Conservation (phyloP, 495 filamentous ascomycete genomes). For the Margaritispora aquatica region DNA sequence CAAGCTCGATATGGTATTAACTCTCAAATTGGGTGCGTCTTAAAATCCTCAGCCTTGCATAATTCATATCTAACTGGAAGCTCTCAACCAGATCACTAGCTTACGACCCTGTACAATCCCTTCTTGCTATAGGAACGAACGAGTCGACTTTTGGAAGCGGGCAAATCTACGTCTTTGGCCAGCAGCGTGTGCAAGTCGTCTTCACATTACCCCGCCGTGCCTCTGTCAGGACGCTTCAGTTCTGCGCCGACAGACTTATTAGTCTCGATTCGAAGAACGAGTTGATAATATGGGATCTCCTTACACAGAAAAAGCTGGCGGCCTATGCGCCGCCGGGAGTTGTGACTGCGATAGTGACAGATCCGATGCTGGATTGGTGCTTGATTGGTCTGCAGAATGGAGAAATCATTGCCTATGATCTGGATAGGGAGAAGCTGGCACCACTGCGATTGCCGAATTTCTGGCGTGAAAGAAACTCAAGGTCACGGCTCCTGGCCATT, state of each 20-base stretch:
- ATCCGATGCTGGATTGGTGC: slow-evolving; percentile 87
- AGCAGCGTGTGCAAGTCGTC: slow-evolving; percentile 67
- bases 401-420: slow-evolving; percentile 83
- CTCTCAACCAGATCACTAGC: slow-evolving; percentile 53
- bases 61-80: not conserved
- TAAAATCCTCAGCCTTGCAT: not conserved
- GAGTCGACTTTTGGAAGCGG: slow-evolving; percentile 49
- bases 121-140: slow-evolving; percentile 87
- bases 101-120: slow-evolving; percentile 89
- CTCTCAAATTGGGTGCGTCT: slow-evolving; percentile 65
- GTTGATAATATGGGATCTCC: slow-evolving; percentile 68
- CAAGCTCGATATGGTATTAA: slow-evolving; percentile 80
- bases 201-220: slow-evolving; percentile 58
- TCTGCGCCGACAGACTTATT: slow-evolving; percentile 73
- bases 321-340: slow-evolving; percentile 67
- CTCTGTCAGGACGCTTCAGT: slow-evolving; percentile 64
- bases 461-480: slow-evolving; percentile 60
- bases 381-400: slow-evolving; percentile 72
- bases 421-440: slow-evolving; percentile 72
- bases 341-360: slow-evolving; percentile 62
- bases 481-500: slow-evolving; percentile 31
- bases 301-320: slow-evolving; percentile 48
- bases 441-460: slow-evolving; percentile 77
- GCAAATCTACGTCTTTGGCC: slow-evolving; percentile 71
- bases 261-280: slow-evolving; percentile 82